A percentile compares a stretch with the other conserved stretches of the same genome.
Evolutionary conservation across 345 rosid genomes (phyloP).

Genomic region (Arabis alpina): DNA sequence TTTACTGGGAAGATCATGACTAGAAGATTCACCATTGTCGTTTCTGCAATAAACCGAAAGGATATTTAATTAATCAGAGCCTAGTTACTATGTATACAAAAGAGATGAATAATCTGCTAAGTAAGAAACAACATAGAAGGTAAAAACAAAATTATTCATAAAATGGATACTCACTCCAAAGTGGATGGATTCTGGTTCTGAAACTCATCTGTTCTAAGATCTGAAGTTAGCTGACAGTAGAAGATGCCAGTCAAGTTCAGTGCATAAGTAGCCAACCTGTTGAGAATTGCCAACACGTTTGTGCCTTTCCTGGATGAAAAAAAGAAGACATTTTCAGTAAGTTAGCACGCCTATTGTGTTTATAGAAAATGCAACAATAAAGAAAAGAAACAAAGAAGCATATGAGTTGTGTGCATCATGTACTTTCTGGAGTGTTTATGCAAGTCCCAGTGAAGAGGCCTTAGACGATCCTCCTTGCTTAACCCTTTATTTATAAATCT

Average conservation of each 20-base stretch:
- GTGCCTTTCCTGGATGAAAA: constrained; percentile 56
- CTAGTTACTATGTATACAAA: constrained; percentile 24
- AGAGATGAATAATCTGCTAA: constrained; percentile 7
- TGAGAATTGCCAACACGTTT: constrained; percentile 70
- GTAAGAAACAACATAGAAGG: constrained; percentile 21
- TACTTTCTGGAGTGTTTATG: constrained; percentile 78
- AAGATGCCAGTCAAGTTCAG: constrained; percentile 79
- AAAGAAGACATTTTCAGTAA: neutral
- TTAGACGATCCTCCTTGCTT: constrained; percentile 64
- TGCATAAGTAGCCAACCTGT: constrained; percentile 68
- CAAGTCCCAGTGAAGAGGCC: constrained; percentile 92
- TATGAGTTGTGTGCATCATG: constrained; percentile 22
- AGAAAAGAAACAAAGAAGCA: constrained; percentile 3
- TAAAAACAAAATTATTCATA: neutral
- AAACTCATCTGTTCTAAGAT: constrained; percentile 48
- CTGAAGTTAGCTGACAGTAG: constrained; percentile 59
- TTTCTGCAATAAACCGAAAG: constrained; percentile 52
- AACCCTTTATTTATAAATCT: constrained; percentile 64
- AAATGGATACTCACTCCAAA: constrained; percentile 62
- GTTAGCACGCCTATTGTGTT: constrained; percentile 8
- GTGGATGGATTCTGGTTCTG: constrained; percentile 43
- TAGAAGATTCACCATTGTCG: constrained; percentile 40
- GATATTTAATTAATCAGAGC: constrained; percentile 3
- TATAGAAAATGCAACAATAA: constrained; percentile 13
- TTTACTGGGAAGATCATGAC: constrained; percentile 33